phyloP scores from a whole-genome alignment of 73 alveolate species.

The Durusdinium trenchii region DNA sequence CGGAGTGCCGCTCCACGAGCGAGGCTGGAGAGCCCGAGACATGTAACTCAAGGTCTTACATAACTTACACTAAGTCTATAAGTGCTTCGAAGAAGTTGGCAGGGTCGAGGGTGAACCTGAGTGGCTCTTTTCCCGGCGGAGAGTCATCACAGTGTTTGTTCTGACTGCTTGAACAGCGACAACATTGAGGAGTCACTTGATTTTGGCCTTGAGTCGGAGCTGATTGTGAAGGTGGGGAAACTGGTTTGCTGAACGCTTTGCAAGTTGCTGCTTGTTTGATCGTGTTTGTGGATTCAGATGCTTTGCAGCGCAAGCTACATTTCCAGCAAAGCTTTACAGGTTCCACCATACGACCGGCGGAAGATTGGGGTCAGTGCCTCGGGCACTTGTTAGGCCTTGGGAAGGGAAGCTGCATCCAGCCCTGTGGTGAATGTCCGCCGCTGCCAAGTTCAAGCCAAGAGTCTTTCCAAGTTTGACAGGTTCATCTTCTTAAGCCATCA shows the following conservation, averaged over 20 bases:
- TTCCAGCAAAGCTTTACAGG: no score
- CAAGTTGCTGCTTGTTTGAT: not conserved
- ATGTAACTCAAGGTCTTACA: not conserved
- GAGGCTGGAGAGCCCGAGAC: not conserved
- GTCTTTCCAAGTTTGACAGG: no score
- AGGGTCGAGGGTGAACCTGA: no score
- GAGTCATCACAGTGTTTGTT: no score
- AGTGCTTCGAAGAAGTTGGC: no score
- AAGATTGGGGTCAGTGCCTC: constrained; percentile 44
- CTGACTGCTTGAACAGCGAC: not conserved
- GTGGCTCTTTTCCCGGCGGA: no score
- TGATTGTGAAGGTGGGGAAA: constrained; percentile 56
- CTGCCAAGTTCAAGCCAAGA: no score
- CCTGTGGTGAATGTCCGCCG: no score
- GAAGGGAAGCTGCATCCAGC: no score
- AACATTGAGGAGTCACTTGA: constrained; percentile 17
- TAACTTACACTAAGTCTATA: no score
- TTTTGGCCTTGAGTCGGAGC: constrained; percentile 60
- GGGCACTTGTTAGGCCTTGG: no score
- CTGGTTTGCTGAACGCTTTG: not conserved
- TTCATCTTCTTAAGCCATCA: no score
- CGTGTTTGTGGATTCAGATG: not conserved
- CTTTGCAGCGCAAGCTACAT: not conserved
- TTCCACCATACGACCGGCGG: constrained; percentile 81
- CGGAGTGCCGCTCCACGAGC: not conserved